These are phyloP conservation scores for Lachnellula subtilissima DNA, from an alignment of 2,329 filamentous ascomycete species.

Conservation along the genomic window DNA sequence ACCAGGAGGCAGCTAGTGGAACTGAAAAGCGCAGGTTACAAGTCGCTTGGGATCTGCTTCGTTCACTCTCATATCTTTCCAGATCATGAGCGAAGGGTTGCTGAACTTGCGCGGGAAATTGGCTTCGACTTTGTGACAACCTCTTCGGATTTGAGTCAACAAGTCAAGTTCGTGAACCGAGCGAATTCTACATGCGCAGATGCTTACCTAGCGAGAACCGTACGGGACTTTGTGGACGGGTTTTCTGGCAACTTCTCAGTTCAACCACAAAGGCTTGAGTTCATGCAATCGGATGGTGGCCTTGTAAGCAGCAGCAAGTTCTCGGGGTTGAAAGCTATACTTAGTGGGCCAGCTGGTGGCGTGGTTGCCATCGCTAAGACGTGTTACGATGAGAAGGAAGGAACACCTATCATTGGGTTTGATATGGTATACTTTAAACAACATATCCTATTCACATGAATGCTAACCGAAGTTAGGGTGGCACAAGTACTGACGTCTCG, in stretches of 20 bases:
- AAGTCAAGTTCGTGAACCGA: no score
- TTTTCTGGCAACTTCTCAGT: slow-evolving; percentile 34
- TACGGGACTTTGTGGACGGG: no score
- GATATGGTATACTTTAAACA: slow-evolving; percentile 49
- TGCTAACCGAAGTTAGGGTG: slow-evolving; percentile 26
- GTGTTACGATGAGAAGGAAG: slow-evolving; percentile 58
- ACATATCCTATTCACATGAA: background rate
- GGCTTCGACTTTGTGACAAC: no score
- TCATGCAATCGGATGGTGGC: slow-evolving; percentile 52
- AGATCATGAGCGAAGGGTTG: no score
- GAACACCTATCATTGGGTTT: slow-evolving; percentile 63
- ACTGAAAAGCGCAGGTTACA: no score
- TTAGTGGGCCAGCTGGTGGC: slow-evolving; percentile 63
- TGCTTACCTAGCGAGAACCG: no score
- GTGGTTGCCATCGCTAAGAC: slow-evolving; percentile 63
- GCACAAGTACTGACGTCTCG: slow-evolving; percentile 65
- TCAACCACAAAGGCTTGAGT: slow-evolving; percentile 47
- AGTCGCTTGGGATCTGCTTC: no score
- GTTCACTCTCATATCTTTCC: no score
- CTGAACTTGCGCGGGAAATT: no score
- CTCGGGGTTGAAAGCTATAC: slow-evolving; percentile 56
- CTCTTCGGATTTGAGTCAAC: no score
- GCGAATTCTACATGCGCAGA: no score
- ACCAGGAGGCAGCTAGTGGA: no score
- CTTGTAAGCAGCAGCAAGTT: slow-evolving; percentile 49